Base-by-base conservation (phyloP, 2,329 filamentous ascomycete genomes). In the Leptographium radiaticola region DNA sequence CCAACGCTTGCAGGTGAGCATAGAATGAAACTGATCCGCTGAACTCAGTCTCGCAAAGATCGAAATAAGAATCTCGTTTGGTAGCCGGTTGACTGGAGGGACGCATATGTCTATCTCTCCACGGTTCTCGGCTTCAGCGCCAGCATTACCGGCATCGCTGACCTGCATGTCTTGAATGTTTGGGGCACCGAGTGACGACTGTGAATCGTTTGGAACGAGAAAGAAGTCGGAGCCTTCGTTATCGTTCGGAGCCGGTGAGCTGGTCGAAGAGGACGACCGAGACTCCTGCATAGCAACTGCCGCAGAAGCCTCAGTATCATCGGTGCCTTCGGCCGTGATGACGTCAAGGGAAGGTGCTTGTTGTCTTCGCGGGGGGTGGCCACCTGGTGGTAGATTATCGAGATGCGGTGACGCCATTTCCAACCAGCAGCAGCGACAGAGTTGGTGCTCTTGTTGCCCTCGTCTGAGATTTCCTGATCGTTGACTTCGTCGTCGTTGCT, bases 201-300 rank as follows among this genome's bases (percentile, higher is more conserved):
- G 80, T 5, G 91, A 96, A 71, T 96, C 91, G 71, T 96, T 95
- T 62, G 86, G 84, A 55, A 78, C 80, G 66, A 86, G 84, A 68
- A 93, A 93, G 69, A 93, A 95, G 70, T 96, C 91, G 61, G 89
- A 95, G 70, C 96, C 91, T 65, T 90, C 86, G 69, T 94, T 89
- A 64, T 89, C 86, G 65, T 81, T 81, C 52, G 85, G 81, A 51
- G 78, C 80, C 46, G 86, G 86, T 1, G 86, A 89, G 65, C 84
- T 87, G 55, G 83, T 86, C 9, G 86, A 86, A 7, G 84, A 87
- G 4, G 77, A 79, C 1, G 77, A 79, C 58, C 76, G 72, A 44
- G 76, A 80, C 63, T 80, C 76, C 58, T 77, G 70, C 33, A 55
- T 33, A 7, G 48, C 56, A 2, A 47, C 15, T 2, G 44, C 40